Conservation (phyloP, 1,284 basidiomycete genomes). For the Exobasidium rhododendri region DNA sequence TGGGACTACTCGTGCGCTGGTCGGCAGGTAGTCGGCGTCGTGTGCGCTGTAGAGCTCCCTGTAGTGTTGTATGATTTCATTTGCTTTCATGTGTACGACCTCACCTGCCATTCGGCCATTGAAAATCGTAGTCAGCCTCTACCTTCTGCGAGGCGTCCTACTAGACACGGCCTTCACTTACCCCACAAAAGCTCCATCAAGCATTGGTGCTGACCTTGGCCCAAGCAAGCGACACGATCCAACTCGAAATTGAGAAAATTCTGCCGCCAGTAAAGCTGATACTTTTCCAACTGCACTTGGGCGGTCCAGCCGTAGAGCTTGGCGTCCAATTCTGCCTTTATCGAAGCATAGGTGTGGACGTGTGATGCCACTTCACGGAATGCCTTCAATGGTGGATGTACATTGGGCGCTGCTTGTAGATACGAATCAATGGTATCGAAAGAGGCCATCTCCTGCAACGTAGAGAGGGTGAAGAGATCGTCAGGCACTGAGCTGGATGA, state of each 20-base stretch:
- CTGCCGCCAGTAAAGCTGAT: background rate
- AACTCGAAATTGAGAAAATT: background rate
- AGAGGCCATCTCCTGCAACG: background rate
- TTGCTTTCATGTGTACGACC: background rate
- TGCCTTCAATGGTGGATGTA: slow-evolving; percentile 18
- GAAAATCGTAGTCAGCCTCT: no score
- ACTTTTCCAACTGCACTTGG: background rate
- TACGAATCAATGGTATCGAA: background rate
- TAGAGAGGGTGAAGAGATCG: background rate
- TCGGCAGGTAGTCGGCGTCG: background rate
- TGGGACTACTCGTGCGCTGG: background rate
- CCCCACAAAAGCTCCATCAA: background rate
- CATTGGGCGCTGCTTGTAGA: slow-evolving; percentile 18
- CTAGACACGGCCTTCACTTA: no score
- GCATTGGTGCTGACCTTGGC: background rate
- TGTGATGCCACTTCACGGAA: slow-evolving; percentile 15
- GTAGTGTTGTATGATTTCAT: background rate
- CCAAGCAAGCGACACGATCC: background rate
- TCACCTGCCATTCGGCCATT: no score
- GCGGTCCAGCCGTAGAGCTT: background rate
- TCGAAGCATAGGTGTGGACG: background rate
- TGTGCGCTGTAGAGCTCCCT: background rate
- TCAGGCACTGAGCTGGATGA: background rate
- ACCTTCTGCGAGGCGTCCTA: no score
- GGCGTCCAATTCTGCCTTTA: background rate